Evolutionary conservation across 2,329 filamentous ascomycete species (phyloP).

Genomic region (Hymenoscyphus salicellus): DNA sequence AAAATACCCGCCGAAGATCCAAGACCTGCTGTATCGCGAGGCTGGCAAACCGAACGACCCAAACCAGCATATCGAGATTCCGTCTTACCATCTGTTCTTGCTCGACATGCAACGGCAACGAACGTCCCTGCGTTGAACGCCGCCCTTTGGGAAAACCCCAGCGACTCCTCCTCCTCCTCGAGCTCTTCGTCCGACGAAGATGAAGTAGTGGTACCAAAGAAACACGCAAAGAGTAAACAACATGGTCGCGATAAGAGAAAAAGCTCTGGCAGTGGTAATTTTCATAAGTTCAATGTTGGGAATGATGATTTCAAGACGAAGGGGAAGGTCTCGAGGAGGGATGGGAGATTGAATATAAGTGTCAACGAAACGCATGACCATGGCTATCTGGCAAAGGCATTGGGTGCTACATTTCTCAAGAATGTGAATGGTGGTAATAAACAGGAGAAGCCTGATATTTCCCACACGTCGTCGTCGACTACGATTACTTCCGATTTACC

Average conservation of each 20-base stretch:
- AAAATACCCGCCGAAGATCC: not conserved
- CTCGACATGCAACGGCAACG: conserved; percentile 26
- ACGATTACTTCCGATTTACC: conserved; percentile 23
- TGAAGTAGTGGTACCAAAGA: conserved; percentile 9
- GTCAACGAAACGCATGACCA: conserved; percentile 67
- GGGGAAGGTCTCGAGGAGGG: conserved; percentile 62
- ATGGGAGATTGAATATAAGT: conserved; percentile 70
- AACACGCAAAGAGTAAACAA: not conserved
- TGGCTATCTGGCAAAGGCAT: conserved; percentile 70
- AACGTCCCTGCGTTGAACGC: conserved; percentile 28
- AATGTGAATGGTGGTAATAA: conserved; percentile 42
- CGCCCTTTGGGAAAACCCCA: conserved; percentile 24
- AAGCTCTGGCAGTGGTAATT: conserved; percentile 32
- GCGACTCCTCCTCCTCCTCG: conserved; percentile 17
- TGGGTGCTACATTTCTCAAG: conserved; percentile 62
- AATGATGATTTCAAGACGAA: conserved; percentile 64
- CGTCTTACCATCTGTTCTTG: conserved; percentile 16
- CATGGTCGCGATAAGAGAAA: conserved; percentile 6
- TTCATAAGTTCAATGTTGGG: conserved; percentile 55
- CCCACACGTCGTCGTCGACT: conserved; percentile 18
- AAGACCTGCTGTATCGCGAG: conserved; percentile 21
- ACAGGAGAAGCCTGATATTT: conserved; percentile 33
- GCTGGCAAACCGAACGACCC: conserved; percentile 30
- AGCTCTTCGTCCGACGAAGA: conserved; percentile 26
- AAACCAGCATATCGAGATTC: conserved; percentile 21